These are phyloP conservation scores for Aegilops speltoides DNA, from an alignment of 176 grass and related monocot genomes.

Conservation along the genomic window DNA sequence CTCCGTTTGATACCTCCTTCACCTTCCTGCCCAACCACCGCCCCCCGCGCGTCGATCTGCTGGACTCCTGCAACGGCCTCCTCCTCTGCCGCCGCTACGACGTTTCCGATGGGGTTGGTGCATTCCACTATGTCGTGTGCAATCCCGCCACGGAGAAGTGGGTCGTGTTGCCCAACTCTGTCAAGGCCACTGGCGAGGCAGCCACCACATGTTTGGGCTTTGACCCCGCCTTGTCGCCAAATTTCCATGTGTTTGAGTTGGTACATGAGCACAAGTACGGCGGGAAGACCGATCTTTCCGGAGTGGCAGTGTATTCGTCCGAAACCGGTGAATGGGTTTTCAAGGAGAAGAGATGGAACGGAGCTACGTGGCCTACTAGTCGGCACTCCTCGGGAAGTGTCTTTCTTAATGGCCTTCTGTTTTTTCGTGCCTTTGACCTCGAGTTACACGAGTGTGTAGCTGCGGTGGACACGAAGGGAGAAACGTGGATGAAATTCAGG, in stretches of 20 bases:
- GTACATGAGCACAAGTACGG: too few species aligned
- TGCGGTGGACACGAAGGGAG: background rate
- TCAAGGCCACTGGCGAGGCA: too few species aligned
- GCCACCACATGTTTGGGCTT: background rate
- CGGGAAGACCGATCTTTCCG: too few species aligned
- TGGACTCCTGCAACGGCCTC: constrained; percentile 25
- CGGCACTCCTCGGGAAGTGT: background rate
- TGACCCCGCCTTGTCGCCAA: background rate
- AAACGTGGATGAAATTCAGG: background rate
- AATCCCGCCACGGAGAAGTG: constrained; percentile 9
- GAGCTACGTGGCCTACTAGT: background rate
- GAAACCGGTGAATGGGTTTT: background rate
- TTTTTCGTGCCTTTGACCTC: background rate
- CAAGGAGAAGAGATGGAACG: background rate
- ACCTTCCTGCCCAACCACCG: background rate
- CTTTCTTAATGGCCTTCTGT: constrained; percentile 6
- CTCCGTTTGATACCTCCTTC: background rate
- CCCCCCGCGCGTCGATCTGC: background rate
- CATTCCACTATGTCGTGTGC: background rate
- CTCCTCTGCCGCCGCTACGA: background rate
- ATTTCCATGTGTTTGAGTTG: background rate
- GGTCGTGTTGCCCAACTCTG: background rate
- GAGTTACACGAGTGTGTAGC: background rate
- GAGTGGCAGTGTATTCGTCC: background rate
- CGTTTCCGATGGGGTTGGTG: too few species aligned